Percentiles rank a stretch among this genome's conserved stretches.
Conservation (phyloP, 495 filamentous ascomycete species). For the Trichocladium uniseriatum region DNA sequence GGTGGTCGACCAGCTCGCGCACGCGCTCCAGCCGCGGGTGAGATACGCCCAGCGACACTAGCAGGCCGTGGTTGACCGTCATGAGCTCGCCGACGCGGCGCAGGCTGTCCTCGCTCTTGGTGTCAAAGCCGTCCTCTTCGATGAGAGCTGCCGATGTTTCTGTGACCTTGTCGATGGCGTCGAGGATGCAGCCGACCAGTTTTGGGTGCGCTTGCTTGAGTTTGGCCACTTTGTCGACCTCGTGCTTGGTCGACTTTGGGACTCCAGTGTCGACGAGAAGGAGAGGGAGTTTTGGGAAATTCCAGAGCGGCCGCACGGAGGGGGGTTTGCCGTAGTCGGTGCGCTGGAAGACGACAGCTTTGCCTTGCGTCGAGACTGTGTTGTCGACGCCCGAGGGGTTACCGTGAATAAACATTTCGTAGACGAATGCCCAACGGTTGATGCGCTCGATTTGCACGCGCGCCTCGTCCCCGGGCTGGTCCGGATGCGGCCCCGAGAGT, state of each 20-base stretch:
- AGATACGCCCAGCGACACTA: slow-evolving; percentile 82
- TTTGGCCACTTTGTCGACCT: slow-evolving; percentile 76
- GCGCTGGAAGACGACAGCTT: slow-evolving; percentile 83
- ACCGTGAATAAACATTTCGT: slow-evolving; percentile 92
- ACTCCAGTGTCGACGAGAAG: slow-evolving; percentile 82
- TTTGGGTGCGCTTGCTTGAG: slow-evolving; percentile 59
- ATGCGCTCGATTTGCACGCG: slow-evolving; percentile 83
- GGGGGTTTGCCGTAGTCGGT: slow-evolving; percentile 70
- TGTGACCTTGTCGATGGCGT: slow-evolving; percentile 75
- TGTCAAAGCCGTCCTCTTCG: slow-evolving; percentile 51
- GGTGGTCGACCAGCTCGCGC: slow-evolving; percentile 78
- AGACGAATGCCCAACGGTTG: slow-evolving; percentile 95
- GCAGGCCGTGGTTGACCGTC: slow-evolving; percentile 83
- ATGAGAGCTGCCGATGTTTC: slow-evolving; percentile 64
- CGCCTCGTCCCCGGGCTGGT: slow-evolving; percentile 74
- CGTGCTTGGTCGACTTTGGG: slow-evolving; percentile 66
- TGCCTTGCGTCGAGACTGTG: slow-evolving; percentile 86
- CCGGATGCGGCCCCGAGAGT: slow-evolving; percentile 77
- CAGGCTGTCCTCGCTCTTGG: slow-evolving; percentile 47
- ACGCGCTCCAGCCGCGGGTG: slow-evolving; percentile 90
- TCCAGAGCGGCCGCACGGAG: slow-evolving; percentile 60
- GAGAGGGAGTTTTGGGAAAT: slow-evolving; percentile 84
- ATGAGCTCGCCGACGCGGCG: slow-evolving; percentile 73
- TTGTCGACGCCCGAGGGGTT: slow-evolving; percentile 97
- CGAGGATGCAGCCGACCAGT: slow-evolving; percentile 67